Conservation (phyloP, 257 asterid genomes). For the Avicennia marina region DNA sequence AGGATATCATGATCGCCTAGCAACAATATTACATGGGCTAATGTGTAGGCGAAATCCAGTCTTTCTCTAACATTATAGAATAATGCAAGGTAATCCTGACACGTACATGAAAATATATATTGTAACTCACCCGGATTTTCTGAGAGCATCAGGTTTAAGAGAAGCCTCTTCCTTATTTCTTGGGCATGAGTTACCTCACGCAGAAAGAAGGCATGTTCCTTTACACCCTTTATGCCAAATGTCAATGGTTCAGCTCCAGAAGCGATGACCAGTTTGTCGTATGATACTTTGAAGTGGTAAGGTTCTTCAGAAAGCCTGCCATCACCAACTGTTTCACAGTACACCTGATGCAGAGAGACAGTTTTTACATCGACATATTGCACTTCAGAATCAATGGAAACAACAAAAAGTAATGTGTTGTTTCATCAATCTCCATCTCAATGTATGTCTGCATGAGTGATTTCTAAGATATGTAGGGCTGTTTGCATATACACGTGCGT, state of each 20-base stretch:
- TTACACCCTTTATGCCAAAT: slow-evolving; percentile 84
- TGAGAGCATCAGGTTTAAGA: slow-evolving; percentile 81
- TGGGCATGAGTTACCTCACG: slow-evolving; percentile 91
- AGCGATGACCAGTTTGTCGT: slow-evolving; percentile 90
- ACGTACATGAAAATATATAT: too few relatives aligned
- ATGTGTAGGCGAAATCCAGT: too few relatives aligned
- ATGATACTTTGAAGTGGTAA: slow-evolving; percentile 71
- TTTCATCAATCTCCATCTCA: too few relatives aligned
- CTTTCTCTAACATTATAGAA: background rate
- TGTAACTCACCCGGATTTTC: slow-evolving; percentile 71
- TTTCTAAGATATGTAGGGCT: too few relatives aligned
- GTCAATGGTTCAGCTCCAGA: slow-evolving; percentile 88
- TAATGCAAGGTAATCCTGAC: too few relatives aligned
- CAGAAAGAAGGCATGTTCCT: slow-evolving; percentile 75
- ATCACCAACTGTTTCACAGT: slow-evolving; percentile 53
- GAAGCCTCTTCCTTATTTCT: slow-evolving; percentile 87
- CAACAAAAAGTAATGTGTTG: too few relatives aligned
- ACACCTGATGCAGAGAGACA: slow-evolving; percentile 41
- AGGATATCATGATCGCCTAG: too few relatives aligned
- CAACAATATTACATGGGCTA: too few relatives aligned
- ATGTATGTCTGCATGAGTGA: too few relatives aligned
- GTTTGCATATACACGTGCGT: too few relatives aligned
- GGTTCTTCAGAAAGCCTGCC: slow-evolving; percentile 35
- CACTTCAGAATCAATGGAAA: slow-evolving; percentile 1
- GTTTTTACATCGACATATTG: background rate